Conservation (phyloP, 306 rosid genomes). For the Crataegus laevigata region DNA sequence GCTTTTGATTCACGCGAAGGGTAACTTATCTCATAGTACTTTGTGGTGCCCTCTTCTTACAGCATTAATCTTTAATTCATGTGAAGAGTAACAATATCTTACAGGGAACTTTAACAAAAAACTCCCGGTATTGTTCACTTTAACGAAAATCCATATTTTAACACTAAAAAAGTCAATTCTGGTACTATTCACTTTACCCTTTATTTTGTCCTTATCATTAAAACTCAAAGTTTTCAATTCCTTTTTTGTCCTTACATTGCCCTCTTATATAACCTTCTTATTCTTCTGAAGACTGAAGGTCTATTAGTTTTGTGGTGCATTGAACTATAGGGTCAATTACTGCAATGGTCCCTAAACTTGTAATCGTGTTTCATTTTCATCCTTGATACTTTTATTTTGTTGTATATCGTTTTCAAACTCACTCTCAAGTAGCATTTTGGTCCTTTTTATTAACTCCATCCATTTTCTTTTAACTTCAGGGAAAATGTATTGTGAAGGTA, state of each 20-base stretch:
- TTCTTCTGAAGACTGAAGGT: not conserved
- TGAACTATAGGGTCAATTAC: not conserved
- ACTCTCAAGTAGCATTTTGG: not conserved
- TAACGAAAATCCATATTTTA: no score
- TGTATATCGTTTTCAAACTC: not conserved
- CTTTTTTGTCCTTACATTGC: not conserved
- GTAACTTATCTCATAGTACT: not conserved
- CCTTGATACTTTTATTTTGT: not conserved
- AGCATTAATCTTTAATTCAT: not conserved
- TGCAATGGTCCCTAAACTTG: not conserved
- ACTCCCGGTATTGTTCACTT: no score
- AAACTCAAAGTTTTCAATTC: no score
- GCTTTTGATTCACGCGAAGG: not conserved
- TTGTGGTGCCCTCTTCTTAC: not conserved
- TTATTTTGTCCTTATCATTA: no score
- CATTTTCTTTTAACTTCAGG: no score
- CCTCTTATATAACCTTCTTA: not conserved
- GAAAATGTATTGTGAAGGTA: no score
- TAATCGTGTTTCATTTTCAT: not conserved
- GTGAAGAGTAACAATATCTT: not conserved
- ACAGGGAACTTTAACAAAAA: no score
- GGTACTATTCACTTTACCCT: no score
- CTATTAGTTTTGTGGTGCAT: not conserved
- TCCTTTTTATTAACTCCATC: not conserved
- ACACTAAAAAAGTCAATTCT: no score